A percentile compares a stretch with the other conserved stretches of the same genome.
Conservation (phyloP, 2,329 filamentous ascomycete genomes). For the Rosellinia necatrix region DNA sequence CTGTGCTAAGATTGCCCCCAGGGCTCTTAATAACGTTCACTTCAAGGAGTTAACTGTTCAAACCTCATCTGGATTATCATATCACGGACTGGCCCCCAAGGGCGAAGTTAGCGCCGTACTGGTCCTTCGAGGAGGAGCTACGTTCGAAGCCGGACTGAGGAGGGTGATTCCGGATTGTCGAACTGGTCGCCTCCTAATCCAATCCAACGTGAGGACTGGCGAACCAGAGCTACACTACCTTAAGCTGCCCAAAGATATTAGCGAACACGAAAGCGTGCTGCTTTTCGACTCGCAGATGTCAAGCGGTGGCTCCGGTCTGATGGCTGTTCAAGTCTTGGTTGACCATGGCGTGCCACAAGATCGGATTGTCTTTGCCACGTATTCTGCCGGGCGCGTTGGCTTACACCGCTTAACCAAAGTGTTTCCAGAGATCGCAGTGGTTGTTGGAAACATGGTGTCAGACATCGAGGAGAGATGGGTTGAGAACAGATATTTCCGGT, state of each 20-base stretch:
- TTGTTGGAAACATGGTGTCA: conserved; percentile 79
- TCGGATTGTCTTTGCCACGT: conserved; percentile 90
- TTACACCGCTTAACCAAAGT: conserved; percentile 85
- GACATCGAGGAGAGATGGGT: conserved; percentile 89
- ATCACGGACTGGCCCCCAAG: conserved; percentile 71
- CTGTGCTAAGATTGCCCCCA: conserved; percentile 39
- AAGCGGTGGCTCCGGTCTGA: conserved; percentile 80
- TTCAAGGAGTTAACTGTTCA: conserved; percentile 68
- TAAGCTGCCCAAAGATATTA: conserved; percentile 75
- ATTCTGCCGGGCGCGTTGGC: conserved; percentile 83
- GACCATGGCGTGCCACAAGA: conserved; percentile 89
- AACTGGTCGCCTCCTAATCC: conserved; percentile 86
- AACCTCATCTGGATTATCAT: conserved; percentile 72
- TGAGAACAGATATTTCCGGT: conserved; percentile 88
- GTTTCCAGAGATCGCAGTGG: conserved; percentile 84
- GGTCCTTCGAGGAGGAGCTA: conserved; percentile 84
- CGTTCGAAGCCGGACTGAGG: conserved; percentile 84
- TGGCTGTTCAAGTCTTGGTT: conserved; percentile 94
- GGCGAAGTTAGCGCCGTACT: conserved; percentile 85
- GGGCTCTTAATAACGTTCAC: conserved; percentile 75
- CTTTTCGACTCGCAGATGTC: conserved; percentile 94
- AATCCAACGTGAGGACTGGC: conserved; percentile 81
- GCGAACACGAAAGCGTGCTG: conserved; percentile 77
- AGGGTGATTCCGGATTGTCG: conserved; percentile 92
- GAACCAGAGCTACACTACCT: conserved; percentile 94